A percentile compares a stretch with the other conserved stretches of the same genome.
These are phyloP conservation scores for Lolium multiflorum DNA, from an alignment of 176 grass and related monocot species.

Conservation along the genomic window DNA sequence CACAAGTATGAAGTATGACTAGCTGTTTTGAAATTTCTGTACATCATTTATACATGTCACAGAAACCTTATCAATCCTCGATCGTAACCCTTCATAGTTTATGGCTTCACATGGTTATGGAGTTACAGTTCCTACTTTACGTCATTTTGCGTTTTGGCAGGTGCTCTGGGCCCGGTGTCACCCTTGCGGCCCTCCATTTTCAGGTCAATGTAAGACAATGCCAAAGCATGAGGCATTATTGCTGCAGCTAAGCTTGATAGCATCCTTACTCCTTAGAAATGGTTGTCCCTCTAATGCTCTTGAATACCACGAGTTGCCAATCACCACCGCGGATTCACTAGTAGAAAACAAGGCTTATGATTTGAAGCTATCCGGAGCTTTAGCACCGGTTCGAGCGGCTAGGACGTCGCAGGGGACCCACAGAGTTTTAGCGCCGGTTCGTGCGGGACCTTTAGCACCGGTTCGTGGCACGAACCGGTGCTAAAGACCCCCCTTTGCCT, in stretches of 20 bases:
- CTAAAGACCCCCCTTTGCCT: too few species aligned
- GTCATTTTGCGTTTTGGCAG: constrained; percentile 57
- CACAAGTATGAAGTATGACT: background rate
- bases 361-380: too few species aligned
- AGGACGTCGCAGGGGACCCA: too few species aligned
- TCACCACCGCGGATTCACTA: constrained; percentile 47
- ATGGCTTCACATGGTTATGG: constrained; percentile 49
- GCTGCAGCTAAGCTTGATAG: constrained; percentile 72
- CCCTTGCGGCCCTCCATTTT: constrained; percentile 2
- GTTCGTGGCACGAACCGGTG: too few species aligned
- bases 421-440: too few species aligned
- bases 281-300: constrained; percentile 73
- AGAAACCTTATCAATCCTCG: background rate
- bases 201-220: constrained; percentile 63
- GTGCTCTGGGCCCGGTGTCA: background rate
- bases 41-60: constrained; percentile 3
- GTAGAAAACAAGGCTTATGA: too few species aligned
- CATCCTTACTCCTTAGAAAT: constrained; percentile 26
- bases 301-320: constrained; percentile 55
- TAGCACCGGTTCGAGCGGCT: too few species aligned
- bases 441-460: too few species aligned
- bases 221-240: constrained; percentile 19
- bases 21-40: background rate
- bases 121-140: constrained; percentile 42
- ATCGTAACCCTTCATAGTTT: background rate